Conservation (phyloP, 129 eudicot species). For the Lactuca sativa region DNA sequence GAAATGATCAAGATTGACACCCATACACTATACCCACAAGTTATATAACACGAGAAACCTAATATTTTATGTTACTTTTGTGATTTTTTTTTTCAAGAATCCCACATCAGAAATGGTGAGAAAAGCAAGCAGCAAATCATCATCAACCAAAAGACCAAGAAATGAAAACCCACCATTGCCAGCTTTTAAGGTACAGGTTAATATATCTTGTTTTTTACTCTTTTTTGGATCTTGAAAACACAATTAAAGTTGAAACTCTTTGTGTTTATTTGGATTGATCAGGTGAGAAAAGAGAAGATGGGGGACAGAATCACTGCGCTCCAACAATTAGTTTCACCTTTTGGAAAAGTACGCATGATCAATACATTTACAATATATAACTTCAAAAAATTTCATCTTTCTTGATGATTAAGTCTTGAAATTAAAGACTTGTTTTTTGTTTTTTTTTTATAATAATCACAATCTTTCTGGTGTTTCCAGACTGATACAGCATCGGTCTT, state of each 20-base stretch:
- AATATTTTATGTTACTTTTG: conserved; percentile 28
- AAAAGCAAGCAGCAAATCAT: conserved; percentile 50
- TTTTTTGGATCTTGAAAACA: conserved; percentile 25
- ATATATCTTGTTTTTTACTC: conserved; percentile 23
- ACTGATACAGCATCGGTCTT: conserved; percentile 99
- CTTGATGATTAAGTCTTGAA: conserved; percentile 33
- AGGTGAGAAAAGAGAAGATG: conserved; percentile 99
- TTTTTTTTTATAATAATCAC: conserved; percentile 12
- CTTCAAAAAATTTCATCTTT: conserved; percentile 6
- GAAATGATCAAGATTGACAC: conserved; percentile 4
- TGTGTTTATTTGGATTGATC: conserved; percentile 35
- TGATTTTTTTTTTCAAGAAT: conserved; percentile 39
- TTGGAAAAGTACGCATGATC: conserved; percentile 84
- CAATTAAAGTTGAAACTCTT: conserved; percentile 24
- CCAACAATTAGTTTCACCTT: conserved; percentile 99
- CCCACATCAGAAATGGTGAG: conserved; percentile 45
- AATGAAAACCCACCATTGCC: conserved; percentile 88
- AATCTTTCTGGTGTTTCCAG: conserved; percentile 42
- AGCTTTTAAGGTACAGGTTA: conserved; percentile 72
- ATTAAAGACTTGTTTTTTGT: conserved; percentile 25
- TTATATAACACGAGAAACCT: conserved; percentile 18
- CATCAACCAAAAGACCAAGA: conserved; percentile 75
- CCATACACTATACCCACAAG: background rate
- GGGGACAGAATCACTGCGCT: conserved; percentile 99
- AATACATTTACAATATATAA: conserved; percentile 2